phyloP scores from a whole-genome alignment of 164 flowering plant species.

The Dillenia suffruticosa region DNA sequence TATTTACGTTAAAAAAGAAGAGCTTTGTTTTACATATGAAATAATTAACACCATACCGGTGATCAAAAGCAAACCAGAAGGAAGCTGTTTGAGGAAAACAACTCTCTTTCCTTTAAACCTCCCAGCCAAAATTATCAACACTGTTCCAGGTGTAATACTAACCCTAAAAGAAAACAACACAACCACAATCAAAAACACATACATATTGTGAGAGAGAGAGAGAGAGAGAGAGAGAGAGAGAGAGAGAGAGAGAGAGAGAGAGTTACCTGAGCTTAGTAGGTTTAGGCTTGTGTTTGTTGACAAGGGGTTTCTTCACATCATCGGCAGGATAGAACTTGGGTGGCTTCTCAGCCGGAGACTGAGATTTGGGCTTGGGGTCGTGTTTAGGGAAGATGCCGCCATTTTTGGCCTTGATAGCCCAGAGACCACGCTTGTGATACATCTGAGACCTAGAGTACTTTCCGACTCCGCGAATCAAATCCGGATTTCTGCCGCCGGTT shows the following conservation, averaged over 20 bases:
- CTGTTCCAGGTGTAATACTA: constrained; percentile 48
- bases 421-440: constrained; percentile 90
- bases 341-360: too few relatives aligned
- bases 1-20: too few relatives aligned
- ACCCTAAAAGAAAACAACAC: constrained; percentile 19
- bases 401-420: constrained; percentile 95
- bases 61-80: constrained; percentile 71
- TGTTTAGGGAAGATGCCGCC: constrained; percentile 86
- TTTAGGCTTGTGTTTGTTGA: constrained; percentile 50
- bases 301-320: constrained; percentile 39
- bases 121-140: constrained; percentile 52
- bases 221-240: too few relatives aligned
- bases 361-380: constrained; percentile 24
- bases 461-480: constrained; percentile 65
- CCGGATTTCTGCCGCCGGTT: constrained; percentile 45
- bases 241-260: too few relatives aligned
- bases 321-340: too few relatives aligned
- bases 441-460: constrained; percentile 67
- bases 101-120: constrained; percentile 86
- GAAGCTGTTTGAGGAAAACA: constrained; percentile 72
- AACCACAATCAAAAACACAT: too few relatives aligned
- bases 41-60: constrained; percentile 38
- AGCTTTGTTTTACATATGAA: too few relatives aligned
- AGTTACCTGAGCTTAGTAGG: too few relatives aligned
- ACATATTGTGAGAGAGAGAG: too few relatives aligned